Conservation (phyloP, 2,329 filamentous ascomycete genomes). For the Cladophialophora immunda region DNA sequence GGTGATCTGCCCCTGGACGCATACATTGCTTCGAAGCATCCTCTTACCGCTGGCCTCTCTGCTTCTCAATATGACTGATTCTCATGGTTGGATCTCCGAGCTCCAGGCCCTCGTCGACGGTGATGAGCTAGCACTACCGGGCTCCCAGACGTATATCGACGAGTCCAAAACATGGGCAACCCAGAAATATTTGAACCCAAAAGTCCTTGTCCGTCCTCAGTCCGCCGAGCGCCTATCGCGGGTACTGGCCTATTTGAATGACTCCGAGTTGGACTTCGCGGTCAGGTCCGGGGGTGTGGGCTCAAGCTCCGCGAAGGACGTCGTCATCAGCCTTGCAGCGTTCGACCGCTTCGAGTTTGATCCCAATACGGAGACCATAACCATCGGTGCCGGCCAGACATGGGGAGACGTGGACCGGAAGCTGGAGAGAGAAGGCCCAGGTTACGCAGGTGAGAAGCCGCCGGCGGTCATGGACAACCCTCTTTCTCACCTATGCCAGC, state of each 20-base stretch:
- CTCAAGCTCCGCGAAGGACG: slow-evolving; percentile 11
- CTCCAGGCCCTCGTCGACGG: neutral
- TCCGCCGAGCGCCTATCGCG: slow-evolving; percentile 3
- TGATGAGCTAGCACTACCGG: neutral
- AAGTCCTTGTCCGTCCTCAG: slow-evolving; percentile 3
- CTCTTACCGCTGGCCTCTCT: neutral
- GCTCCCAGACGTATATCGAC: slow-evolving; percentile 2
- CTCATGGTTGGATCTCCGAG: slow-evolving; percentile 3
- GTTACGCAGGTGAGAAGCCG: slow-evolving; percentile 7
- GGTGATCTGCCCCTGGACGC: neutral
- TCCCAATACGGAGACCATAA: slow-evolving; percentile 1
- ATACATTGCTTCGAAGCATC: neutral
- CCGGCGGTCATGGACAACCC: no score
- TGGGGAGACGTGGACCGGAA: slow-evolving; percentile 18
- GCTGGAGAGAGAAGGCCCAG: slow-evolving; percentile 7
- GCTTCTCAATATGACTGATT: neutral
- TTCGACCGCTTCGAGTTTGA: slow-evolving; percentile 11
- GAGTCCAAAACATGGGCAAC: slow-evolving; percentile 17
- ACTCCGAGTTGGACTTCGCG: slow-evolving; percentile 4
- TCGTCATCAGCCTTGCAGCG: slow-evolving; percentile 12
- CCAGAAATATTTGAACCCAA: slow-evolving; percentile 7
- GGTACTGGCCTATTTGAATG: slow-evolving; percentile 5
- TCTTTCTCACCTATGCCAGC: slow-evolving; percentile 4
- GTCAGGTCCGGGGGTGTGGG: slow-evolving; percentile 11
- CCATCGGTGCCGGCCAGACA: slow-evolving; percentile 13